Percentiles rank a stretch among this genome's conserved stretches.
Conservation (phyloP, 1,284 basidiomycete species). For the Pseudozyma tsukubaensis region DNA sequence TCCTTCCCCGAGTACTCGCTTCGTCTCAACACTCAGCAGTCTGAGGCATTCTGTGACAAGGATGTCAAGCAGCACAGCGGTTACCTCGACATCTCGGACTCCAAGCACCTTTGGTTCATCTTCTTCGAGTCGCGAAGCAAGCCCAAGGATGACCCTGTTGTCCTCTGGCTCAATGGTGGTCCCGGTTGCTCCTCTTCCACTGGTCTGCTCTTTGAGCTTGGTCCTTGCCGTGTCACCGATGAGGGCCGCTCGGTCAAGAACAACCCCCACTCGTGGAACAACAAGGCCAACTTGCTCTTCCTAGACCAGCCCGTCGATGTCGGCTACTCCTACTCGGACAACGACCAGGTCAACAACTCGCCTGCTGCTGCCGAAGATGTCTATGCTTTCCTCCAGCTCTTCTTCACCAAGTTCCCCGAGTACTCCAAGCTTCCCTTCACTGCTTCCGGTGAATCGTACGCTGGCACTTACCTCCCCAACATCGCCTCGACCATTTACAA, state of each 20-base stretch:
- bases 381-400: conserved; percentile 88
- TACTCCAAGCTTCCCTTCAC: conserved; percentile 65
- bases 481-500: conserved; percentile 63
- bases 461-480: conserved; percentile 74
- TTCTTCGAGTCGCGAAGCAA: conserved; percentile 84
- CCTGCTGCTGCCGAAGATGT: conserved; percentile 84
- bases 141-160: conserved; percentile 81
- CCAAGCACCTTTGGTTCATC: conserved; percentile 88
- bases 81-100: conserved; percentile 86
- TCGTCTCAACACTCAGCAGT: conserved; percentile 71
- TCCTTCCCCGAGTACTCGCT: conserved; percentile 78
- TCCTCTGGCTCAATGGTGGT: conserved; percentile 90
- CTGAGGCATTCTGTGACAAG: conserved; percentile 77
- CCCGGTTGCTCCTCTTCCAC: conserved; percentile 72
- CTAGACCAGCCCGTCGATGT: conserved; percentile 84
- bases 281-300: conserved; percentile 78
- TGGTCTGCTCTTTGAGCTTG: conserved; percentile 83
- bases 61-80: conserved; percentile 83
- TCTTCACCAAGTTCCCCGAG: conserved; percentile 73
- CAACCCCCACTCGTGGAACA: conserved; percentile 85
- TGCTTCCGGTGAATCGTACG: conserved; percentile 73
- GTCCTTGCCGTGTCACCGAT: conserved; percentile 81
- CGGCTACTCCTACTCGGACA: conserved; percentile 84
- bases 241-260: conserved; percentile 77
- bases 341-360: conserved; percentile 78